Evolutionary conservation across 2,329 filamentous ascomycete genomes (phyloP), one percentile per base, ranked within the genome.

Genomic region (Chrysosporium keratinophilum): DNA sequence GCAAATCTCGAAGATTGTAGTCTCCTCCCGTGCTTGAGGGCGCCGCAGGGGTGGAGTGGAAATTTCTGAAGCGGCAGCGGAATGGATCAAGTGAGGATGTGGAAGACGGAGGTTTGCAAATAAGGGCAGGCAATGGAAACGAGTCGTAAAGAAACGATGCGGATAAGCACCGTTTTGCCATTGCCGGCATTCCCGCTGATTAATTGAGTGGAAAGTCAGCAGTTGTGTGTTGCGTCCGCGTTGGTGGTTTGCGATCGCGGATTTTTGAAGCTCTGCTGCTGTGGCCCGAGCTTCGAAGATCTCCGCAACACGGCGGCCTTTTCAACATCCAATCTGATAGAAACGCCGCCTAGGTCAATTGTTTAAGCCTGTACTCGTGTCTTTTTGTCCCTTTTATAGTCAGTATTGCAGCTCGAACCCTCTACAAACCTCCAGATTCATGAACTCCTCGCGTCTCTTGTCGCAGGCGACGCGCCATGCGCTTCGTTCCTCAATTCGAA

Each of bases 361-460:
- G 7, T 28, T 28, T 7, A 28, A 28, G 23, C 23, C 3, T 28
- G 23, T 28, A 28, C 23, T 7, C 23, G 23, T 28, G 23, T 28
- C 23, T 28, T 28, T 28, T 28, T 3, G 3, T 28, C 7, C 23
- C 3, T 4, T 28, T 7, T 28, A 4, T 28, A 3, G 7, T 28
- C 23, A 4, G 3, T 28, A 28, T 28, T 28, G 23, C 23, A 28
- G 23, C 23, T 3, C 23, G 23, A 28, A 28, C 7, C 23, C 7
- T 28, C 3, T 4, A 3, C 3, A 7, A 28, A 39, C 3, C 20
- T 17, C 20, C 12, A 15, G 17, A 49, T 37, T 23, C 52, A 59
- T 59, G 58, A 59, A 57, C 39, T 58, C 56, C 33, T 50, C 54
- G 17, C 50, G 58, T 23, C 35, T 56, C 31, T 52, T 59, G 35